Base-by-base conservation (phyloP, 2,329 filamentous ascomycete species). In the Penicillium digitatum region DNA sequence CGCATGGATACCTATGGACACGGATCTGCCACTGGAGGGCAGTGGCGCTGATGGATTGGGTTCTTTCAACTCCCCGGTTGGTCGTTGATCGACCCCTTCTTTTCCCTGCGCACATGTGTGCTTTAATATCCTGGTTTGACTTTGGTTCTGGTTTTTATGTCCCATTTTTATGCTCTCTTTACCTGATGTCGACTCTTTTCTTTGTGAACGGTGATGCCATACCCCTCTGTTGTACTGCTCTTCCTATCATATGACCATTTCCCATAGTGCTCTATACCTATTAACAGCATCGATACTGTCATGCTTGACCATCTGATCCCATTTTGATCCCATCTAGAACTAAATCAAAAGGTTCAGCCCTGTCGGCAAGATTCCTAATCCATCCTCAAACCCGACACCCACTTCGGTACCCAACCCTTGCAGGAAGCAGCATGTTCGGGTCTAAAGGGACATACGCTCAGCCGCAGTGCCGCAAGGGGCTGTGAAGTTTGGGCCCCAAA, bases 11-110 rank as follows among this genome's bases (percentile, higher is more conserved):
- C 51, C 44, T 40, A 58, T 45, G 62, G 56, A 60, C 56, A 62
- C 57, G 61, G 56, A 57, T 59, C 61, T 64, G 62, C 62, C 60
- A 59, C 62, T 65, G 62, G 62, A 40, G 56, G 62, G 61, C 61
- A 62, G 61, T 62, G 62, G 62, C 62, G 60, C 60, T 54, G 52
- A 44, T 54, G 53, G 55, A 61, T 58, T 54, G 48, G 42, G 54
- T 29, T 51, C 52, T 54, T 53, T 54, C 45, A 54, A 48, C 50
- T 34, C 16, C 24, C 8, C 5, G 35, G 59, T 62, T 54, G 61
- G 63, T 61, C 57, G 46, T 56, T 47, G 59, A 62, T 63, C 52
- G 50, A 56, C 51, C 55, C 29, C 24, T 42, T 42, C 35, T 34
- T 52, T 50, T 51, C 54, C 48, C 58, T 58, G 53, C 55, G 58